Evolutionary conservation across 1,284 basidiomycete genomes (phyloP).

Genomic region (Ustilago vetiveriae): DNA sequence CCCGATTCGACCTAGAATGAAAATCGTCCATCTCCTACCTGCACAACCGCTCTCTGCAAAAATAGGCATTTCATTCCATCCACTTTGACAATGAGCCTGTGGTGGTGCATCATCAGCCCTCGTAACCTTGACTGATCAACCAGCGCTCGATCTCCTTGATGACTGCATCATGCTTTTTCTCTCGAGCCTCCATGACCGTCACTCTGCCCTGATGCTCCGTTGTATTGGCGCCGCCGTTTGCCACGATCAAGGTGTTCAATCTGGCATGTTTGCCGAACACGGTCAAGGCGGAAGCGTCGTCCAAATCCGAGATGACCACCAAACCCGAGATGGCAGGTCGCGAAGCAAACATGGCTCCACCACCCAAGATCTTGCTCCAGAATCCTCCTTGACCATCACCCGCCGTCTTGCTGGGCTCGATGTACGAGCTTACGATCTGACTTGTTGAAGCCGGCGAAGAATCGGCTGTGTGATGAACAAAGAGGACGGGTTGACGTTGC

Average conservation of each 20-base stretch:
- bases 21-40: too few species aligned
- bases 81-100: too few species aligned
- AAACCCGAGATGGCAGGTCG: conserved; percentile 33
- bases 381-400: neutral
- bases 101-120: conserved; percentile 31
- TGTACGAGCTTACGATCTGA: conserved; percentile 31
- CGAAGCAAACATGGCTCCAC: conserved; percentile 20
- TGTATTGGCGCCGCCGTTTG: conserved; percentile 9
- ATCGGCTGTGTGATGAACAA: conserved; percentile 29
- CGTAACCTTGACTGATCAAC: conserved; percentile 42
- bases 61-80: neutral
- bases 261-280: conserved; percentile 37
- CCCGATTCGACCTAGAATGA: neutral
- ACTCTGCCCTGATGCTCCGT: conserved; percentile 22
- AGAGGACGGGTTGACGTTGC: conserved; percentile 45
- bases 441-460: neutral
- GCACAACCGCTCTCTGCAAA: neutral
- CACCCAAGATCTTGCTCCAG: conserved; percentile 30
- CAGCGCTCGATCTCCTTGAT: conserved; percentile 45
- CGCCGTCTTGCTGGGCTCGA: conserved; percentile 8
- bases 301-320: conserved; percentile 35
- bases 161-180: conserved; percentile 12
- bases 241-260: conserved; percentile 39
- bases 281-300: conserved; percentile 12
- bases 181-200: conserved; percentile 12